Base-by-base conservation (phyloP, 2,329 filamentous ascomycete genomes). In the Fusarium caatingaense region DNA sequence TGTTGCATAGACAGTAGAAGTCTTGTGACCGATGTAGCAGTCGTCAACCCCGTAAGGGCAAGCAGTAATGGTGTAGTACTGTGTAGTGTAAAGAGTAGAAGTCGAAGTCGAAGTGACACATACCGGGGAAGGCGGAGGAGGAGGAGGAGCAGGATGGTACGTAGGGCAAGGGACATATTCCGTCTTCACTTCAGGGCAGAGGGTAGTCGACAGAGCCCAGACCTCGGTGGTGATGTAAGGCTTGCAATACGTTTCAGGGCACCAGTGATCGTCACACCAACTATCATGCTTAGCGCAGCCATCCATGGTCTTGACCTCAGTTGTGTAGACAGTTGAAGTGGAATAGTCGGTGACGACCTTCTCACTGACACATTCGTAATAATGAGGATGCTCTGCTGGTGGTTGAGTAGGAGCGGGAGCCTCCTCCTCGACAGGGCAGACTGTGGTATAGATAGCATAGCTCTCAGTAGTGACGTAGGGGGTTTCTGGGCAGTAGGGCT, bases 61-160 rank as follows among this genome's bases (percentile, higher is more conserved):
- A 7, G 63, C 63, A 12, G 63, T 66, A 12, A 68, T 30, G 5
- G 60, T 69, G 25, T 56, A 62, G 46, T 67, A 60, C 59, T 70
- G 37, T 6, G 69, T 72, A 2, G 70, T 71, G 47, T 72, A 71
- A 4, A 66, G 55, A 21, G 70, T 71, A 2, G 44, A 60, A 11
- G 67, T 71, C 0, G 49, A 51, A 13, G 49, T 51, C 2, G 34
- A 9, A 12, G 49, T 51, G 18, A 51, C 5, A n/a, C 34, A 37
- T 4, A 37, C 34, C 3, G 34, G 34, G 3, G 34, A 37, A n/a
- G 34, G 34, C 1, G 23, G 18, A 21, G 23, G 10, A 21, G 64
- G 68, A 7, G 42, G 34, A 5, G 65, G 42, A 20, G 49, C 15
- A 46, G 32, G 50, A 25, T 50, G 47, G 20, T 53, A 30, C 0